Evolutionary conservation across 2,329 filamentous ascomycete genomes (phyloP), one percentile per base, ranked within the genome.

Genomic region (Aureobasidium sp.): DNA sequence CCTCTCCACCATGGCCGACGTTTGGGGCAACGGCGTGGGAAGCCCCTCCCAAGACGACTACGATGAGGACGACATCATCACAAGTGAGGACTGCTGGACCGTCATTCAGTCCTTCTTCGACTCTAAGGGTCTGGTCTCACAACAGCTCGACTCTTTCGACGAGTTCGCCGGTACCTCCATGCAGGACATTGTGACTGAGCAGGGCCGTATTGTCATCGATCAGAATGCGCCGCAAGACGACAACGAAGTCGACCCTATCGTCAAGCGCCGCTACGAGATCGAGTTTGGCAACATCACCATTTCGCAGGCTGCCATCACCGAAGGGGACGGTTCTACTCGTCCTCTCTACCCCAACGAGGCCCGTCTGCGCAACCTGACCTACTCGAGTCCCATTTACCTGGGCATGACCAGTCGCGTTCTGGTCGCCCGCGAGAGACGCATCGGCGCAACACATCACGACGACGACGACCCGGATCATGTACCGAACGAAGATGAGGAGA

Each of bases 51-150:
- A 56, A 29, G 41, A 26, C 20, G 68, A 69, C 7, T 65, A 65
- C 17, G 68, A 70, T 34, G 68, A 70, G 42, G 61, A 64, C 44
- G 67, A 66, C 63, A 64, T 66, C 68, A 96, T 97, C 78, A 96
- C 92, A 29, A 90, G 92, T 64, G 94, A 97, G 79, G 95, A 99
- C 78, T 97, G 91, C 80, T 99, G 95, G 94, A 89, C 89, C 67
- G 93, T 97, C 71, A 97, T 99, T 74, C 91, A 90, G 62, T 89
- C 94, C 10, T 97, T 97, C 80, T 99, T 99, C 78, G 91, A 97
- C 69, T 84, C 87, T 66, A 99, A 97, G 78, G 93, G 94, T 70
- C 83, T 99, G 36, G 94, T 96, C 26, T 96, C 94, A 17, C 93
- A 99, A 77, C 94, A 99, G 79, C 87, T 97, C 66, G 93, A 97